Evolutionary conservation across 1,284 basidiomycete genomes (phyloP).

Genomic region (Ceratobasidium sp.): DNA sequence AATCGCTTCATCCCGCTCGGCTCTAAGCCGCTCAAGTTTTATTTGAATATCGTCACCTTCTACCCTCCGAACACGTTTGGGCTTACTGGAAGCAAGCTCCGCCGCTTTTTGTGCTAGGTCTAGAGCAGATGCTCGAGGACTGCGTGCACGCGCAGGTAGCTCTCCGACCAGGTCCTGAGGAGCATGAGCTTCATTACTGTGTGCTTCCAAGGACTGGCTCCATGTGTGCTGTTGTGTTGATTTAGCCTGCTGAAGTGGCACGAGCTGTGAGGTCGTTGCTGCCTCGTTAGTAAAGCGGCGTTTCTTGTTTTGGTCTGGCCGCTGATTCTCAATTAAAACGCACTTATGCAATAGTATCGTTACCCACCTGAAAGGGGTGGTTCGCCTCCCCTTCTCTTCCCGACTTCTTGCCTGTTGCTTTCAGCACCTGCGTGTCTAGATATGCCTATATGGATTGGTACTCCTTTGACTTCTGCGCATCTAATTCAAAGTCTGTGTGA

Average conservation of each 20-base stretch:
- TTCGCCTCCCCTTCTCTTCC: background rate
- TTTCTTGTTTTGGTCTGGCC: background rate
- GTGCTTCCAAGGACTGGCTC: background rate
- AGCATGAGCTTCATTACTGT: background rate
- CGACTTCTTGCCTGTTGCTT: background rate
- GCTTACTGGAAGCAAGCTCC: constrained; percentile 5
- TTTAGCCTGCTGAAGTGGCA: background rate
- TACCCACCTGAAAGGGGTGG: background rate
- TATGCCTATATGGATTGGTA: background rate
- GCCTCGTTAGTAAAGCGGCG: background rate
- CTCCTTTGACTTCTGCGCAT: background rate
- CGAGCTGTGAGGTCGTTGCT: background rate
- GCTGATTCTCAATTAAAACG: background rate
- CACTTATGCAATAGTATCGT: background rate
- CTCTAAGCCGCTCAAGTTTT: background rate
- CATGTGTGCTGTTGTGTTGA: background rate
- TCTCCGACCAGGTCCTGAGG: background rate
- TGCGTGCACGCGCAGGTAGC: background rate
- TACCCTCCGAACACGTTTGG: background rate
- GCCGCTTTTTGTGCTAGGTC: constrained; percentile 18
- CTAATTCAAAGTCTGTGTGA: background rate
- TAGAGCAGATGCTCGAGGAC: background rate
- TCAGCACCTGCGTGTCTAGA: background rate
- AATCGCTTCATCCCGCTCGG: constrained; percentile 25
- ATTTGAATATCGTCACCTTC: background rate